Percentiles rank a stretch among this genome's conserved stretches.
These are phyloP conservation scores for Adansonia digitata DNA, from an alignment of 345 rosid species.

Conservation along the genomic window DNA sequence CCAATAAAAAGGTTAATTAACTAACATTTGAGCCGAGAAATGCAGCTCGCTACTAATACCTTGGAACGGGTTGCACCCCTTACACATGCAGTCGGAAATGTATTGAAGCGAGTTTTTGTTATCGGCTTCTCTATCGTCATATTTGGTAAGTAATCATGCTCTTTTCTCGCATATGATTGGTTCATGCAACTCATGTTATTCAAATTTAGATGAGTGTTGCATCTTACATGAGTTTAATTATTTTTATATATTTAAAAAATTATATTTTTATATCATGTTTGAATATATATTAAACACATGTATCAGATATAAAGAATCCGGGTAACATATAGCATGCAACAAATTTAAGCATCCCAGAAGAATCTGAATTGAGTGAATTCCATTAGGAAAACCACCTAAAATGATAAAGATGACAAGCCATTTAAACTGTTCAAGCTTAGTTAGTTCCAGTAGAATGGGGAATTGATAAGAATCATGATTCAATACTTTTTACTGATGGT, in stretches of 20 bases:
- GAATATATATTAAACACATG: no score
- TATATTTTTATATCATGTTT: no score
- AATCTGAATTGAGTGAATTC: neutral
- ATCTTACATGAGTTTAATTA: no score
- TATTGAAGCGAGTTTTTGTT: conserved; percentile 46
- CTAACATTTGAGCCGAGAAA: conserved; percentile 11
- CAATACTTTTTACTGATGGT: neutral
- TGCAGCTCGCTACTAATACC: conserved; percentile 51
- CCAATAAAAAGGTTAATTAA: neutral
- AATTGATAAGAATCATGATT: neutral
- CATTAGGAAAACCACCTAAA: neutral
- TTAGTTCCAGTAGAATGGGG: neutral
- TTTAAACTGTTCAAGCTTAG: neutral
- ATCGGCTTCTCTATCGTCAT: conserved; percentile 48
- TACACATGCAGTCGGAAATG: conserved; percentile 54
- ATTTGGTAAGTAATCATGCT: conserved; percentile 30
- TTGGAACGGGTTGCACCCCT: conserved; percentile 50
- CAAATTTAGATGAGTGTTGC: neutral
- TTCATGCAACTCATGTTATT: neutral
- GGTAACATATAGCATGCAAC: no score
- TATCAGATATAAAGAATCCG: no score
- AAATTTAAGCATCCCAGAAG: no score
- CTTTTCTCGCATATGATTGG: neutral
- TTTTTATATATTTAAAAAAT: no score
- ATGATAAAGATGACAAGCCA: neutral